Evolutionary conservation across 192 early-diverging fungal species (phyloP), one percentile per base, ranked within the genome.

Genomic region (Obelidium mucronatum): DNA sequence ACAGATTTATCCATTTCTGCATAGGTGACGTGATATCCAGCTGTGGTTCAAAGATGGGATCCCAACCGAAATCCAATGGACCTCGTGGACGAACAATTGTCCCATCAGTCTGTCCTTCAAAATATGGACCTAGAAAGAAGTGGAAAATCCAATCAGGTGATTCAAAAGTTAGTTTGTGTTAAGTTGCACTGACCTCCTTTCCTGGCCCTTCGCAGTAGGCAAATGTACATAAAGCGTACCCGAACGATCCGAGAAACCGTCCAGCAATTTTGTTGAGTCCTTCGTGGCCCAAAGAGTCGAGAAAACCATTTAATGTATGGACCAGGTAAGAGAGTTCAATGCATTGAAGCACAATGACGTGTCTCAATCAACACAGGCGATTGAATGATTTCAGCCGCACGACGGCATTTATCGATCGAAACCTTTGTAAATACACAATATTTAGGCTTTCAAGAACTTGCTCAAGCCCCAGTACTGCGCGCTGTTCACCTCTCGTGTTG

Each of bases 281-380:
- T 11, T 91, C 90, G 37, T 91, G 92, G 44, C 93, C 92, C 40
- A 98, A 74, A 40, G 87, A 84, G 56, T 93, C 86, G 56, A 97
- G 79, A 79, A n/a, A 99, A 99, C 96, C 96, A 98, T 82, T 99
- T 99, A 73, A 96, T 94, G 77, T 95, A 96, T 2, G 96, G 94
- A 4, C 97, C 97, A 17, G 97, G 96, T n/a, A 44, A 98, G 89
- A 31, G 65, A 80, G 22, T 95, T 93, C 81, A 99, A 84, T 5
- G 95, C 95, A 73, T 94, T 95, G 86, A 98, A 99, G 77, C 94
- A 94, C 48, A 99, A 88, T 36, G 89, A 89, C 6, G 96, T 98
- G 85, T 99, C 97, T 99, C 97, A 42, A 92, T 94, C 58, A 98
- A 90, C 8, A 85, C 82, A 17, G 81, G 79, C 19, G 54, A 54